Conservation (phyloP, 345 rosid genomes). For the Erodium maritimum region DNA sequence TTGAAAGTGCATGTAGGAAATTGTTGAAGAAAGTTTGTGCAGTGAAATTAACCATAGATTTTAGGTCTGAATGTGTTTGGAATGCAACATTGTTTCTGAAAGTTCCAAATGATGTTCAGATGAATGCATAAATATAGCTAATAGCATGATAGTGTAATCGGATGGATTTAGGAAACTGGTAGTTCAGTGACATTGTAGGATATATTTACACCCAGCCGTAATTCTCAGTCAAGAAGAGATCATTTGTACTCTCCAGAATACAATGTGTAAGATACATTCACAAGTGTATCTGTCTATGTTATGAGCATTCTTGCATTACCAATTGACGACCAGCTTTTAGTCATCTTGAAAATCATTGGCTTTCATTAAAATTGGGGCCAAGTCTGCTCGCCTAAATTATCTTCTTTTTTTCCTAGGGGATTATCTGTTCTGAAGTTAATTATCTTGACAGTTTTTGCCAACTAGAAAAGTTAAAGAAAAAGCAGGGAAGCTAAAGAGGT, state of each 20-base stretch:
- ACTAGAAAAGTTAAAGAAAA: conserved; percentile 66
- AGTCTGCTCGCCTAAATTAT: background rate
- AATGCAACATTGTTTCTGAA: background rate
- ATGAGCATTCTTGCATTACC: background rate
- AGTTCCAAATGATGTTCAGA: background rate
- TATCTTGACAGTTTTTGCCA: conserved; percentile 57
- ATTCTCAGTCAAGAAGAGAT: background rate
- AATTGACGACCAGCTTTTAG: background rate
- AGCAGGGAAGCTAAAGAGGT: conserved; percentile 37
- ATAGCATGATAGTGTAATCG: background rate
- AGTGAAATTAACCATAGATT: too few species aligned
- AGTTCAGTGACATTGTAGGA: background rate
- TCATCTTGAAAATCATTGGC: background rate
- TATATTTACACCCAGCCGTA: background rate
- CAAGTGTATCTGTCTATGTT: background rate
- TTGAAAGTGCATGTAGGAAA: too few species aligned
- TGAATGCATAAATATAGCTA: background rate
- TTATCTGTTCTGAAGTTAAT: background rate
- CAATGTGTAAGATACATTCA: background rate
- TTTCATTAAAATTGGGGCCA: background rate
- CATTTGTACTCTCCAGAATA: background rate
- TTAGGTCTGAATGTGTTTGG: background rate
- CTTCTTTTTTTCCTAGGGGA: background rate
- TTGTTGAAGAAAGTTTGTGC: too few species aligned
- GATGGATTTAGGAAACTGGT: background rate